Conservation (phyloP, 495 filamentous ascomycete genomes). For the Neurospora sp. region DNA sequence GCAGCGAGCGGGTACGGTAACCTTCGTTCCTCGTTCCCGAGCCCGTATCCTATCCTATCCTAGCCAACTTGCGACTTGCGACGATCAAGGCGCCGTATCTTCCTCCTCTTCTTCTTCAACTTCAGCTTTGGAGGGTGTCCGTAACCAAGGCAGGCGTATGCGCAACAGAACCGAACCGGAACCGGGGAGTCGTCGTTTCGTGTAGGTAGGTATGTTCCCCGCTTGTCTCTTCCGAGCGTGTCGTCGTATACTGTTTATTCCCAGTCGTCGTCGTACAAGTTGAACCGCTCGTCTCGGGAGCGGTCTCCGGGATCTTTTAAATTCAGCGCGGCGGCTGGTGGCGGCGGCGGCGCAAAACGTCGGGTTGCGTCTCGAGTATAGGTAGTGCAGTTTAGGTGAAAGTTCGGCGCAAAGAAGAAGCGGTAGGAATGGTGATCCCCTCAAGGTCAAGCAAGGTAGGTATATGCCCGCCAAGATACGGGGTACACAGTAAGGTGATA, state of each 20-base stretch:
- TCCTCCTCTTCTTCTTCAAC: background rate
- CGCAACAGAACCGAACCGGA: background rate
- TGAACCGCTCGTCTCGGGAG: background rate
- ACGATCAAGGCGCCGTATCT: background rate
- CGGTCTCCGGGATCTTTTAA: background rate
- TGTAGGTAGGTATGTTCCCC: background rate
- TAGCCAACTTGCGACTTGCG: background rate
- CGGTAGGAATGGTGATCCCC: background rate
- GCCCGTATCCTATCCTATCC: background rate
- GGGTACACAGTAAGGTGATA: background rate
- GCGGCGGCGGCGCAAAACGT: background rate
- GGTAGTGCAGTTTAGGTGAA: background rate
- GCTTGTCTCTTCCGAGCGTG: background rate
- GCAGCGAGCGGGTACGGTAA: background rate
- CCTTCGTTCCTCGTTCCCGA: background rate
- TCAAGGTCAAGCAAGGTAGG: background rate
- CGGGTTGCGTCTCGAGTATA: background rate
- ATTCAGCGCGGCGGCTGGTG: background rate
- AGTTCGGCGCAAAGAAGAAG: background rate
- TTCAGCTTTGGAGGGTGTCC: background rate
- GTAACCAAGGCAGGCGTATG: background rate
- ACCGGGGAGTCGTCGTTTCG: background rate
- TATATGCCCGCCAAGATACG: background rate
- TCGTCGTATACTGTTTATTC: background rate
- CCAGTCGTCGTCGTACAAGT: background rate